Evolutionary conservation across 441 rosid genomes (phyloP), one percentile per base, ranked within the genome.

Genomic region (Arabidopsis lyrata): DNA sequence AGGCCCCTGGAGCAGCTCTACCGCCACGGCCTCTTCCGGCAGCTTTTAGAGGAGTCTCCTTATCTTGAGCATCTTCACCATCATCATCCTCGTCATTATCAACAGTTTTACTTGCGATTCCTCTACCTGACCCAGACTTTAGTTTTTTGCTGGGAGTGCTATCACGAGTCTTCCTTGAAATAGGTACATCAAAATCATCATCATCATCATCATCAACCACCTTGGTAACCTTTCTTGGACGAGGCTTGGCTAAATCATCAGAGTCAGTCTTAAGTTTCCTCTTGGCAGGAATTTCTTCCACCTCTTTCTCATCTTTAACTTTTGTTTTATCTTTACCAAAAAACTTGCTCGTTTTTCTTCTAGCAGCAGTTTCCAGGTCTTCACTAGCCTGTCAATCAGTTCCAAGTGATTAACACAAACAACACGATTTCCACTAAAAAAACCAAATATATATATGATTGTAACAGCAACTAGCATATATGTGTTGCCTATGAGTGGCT

Each of bases 281-380:
- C 87, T 92, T 95, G 56, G 74, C 78, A 55, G 91, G 90, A 81
- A 84, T 52, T 52, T 84, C 87, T 72, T 75, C 84, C 16, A 35
- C 57, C 75, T 73, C 85, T 59, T 75, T 78, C 77, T 86, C 95
- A 72, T 75, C 92, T 74, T 89, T 82, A 14, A 70, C 83, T 81
- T 86, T 86, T 66, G 83, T 75, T 69, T 87, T 90, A 6, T 85
- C 92, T 9, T 85, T 78, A 49, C 84, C 85, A 88, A 95, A 92
- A 80, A 91, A 95, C 87, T 87, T 95, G 92, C 99, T 95, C 48
- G 97, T 95, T 84, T 91, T 95, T 80, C 84, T 87, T 66, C 99
- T 85, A 64, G 85, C 77, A 18, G 88, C 79, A 80, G 74, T 72
- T 68, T 85, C 92, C 77, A 77, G 78, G 66, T 77, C 86, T 70